Base-by-base conservation (phyloP, 1,139 yeast genomes). In the Lizanozyma gosingica region DNA sequence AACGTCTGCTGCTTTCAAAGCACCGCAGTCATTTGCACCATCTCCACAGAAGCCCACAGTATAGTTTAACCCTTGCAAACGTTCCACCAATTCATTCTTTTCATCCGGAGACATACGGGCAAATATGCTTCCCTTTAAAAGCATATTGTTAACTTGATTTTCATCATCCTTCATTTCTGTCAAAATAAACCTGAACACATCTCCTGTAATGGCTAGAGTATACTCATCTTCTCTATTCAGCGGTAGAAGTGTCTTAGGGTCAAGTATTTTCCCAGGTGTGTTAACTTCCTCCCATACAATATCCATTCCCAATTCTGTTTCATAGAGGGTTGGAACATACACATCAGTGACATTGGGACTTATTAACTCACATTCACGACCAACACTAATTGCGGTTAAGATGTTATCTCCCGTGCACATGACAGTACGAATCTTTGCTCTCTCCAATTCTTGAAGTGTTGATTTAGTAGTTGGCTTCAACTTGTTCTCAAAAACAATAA, bases 61-160 rank as follows among this genome's bases (percentile, higher is more conserved):
- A 56, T 90, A 92, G 53, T 87, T 96, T 17, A 92, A 57, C 33
- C 69, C 73, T 58, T 88, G 96, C 17, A 92, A 63, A 55, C 84
- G 88, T 52, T 85, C 92, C 27, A 92, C 97, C 40, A 92, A 68
- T 61, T 92, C 98, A 57, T 92, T 96, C 56, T 92, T 92, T 56
- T 92, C 99, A 60, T 92, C 98, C 0, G 99, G 99, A 0, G 97
- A 90, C 99, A 92, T 92, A 49, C 99, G 72, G 1, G 98, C 97
- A 64, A 81, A 94, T 4, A 92, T 76, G 38, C 80, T 77, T 45
- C 92, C 79, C 47, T 76, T 79, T 66, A 88, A 67, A 41, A 94
- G 68, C 53, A 92, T 71, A 39, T 71, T 74, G 43, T 82, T 80
- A 37, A 72, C 63, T 11, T 68, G 39, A 14, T 49, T 46, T 1